Evolutionary conservation across 83 land plant species (phyloP).

Genomic region (Picea abies): DNA sequence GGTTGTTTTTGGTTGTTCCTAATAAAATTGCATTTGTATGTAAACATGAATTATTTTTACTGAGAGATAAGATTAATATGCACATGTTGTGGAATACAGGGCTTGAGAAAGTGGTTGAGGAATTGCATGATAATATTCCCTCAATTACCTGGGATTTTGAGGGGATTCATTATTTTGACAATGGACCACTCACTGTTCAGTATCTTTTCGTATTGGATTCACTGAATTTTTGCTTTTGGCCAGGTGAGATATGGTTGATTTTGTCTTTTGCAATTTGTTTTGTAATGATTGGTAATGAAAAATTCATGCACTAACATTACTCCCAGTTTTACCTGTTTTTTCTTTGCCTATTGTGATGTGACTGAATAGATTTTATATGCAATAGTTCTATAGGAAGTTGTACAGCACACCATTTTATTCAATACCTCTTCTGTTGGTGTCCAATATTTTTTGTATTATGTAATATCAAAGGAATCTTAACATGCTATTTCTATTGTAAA

Average conservation of each 20-base stretch:
- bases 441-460: too few relatives aligned
- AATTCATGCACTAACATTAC: too few relatives aligned
- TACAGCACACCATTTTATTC: not conserved
- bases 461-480: too few relatives aligned
- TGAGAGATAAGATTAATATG: not conserved
- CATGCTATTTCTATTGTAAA: too few relatives aligned
- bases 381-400: not conserved
- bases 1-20: too few relatives aligned
- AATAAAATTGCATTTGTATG: not conserved
- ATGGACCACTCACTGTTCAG: slow-evolving; percentile 95
- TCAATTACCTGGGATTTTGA: slow-evolving; percentile 92
- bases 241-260: slow-evolving; percentile 58
- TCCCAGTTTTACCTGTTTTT: not conserved
- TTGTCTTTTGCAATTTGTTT: not conserved
- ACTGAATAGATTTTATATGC: not conserved
- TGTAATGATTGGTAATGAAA: too few relatives aligned
- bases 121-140: slow-evolving; percentile 62
- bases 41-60: not conserved
- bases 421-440: too few relatives aligned
- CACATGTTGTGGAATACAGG: slow-evolving; percentile 37
- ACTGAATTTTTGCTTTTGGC: slow-evolving; percentile 98
- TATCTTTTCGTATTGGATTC: slow-evolving; percentile 95
- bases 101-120: slow-evolving; percentile 78
- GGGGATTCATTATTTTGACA: slow-evolving; percentile 97
- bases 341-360: not conserved